Conservation (phyloP, 148 eudicot species). For the Fagopyrum esculentum region DNA sequence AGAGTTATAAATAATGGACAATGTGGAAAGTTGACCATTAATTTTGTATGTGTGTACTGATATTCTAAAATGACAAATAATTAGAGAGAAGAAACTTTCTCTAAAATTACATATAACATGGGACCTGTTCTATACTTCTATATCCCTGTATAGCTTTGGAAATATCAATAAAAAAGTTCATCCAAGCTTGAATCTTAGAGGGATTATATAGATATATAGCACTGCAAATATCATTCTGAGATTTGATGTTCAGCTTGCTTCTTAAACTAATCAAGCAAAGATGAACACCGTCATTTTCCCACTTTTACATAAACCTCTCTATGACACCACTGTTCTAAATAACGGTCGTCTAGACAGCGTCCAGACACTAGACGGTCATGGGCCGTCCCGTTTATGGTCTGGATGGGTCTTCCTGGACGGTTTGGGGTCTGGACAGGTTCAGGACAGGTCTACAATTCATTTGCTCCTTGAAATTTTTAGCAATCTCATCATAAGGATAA, state of each 20-base stretch:
- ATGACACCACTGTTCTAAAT: neutral
- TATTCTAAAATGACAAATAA: too few relatives aligned
- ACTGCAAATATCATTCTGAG: neutral
- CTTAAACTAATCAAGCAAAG: constrained; percentile 20
- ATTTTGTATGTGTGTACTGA: too few relatives aligned
- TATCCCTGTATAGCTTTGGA: neutral
- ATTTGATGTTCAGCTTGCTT: neutral
- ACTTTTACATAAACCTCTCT: neutral
- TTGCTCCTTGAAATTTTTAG: neutral
- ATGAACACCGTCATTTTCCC: constrained; percentile 4
- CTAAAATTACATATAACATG: too few relatives aligned
- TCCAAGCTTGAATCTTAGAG: neutral
- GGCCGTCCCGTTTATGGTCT: too few relatives aligned
- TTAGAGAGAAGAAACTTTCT: too few relatives aligned
- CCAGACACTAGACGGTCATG: too few relatives aligned
- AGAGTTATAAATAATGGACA: too few relatives aligned
- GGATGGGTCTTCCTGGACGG: too few relatives aligned
- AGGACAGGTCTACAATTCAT: neutral
- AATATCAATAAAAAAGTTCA: neutral
- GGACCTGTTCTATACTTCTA: neutral
- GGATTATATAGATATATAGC: neutral
- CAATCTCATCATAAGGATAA: neutral
- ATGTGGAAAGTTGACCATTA: too few relatives aligned
- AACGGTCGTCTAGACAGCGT: too few relatives aligned
- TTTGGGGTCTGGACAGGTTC: too few relatives aligned